Evolutionary conservation across 2,329 filamentous ascomycete genomes (phyloP), one percentile per base, ranked within the genome.

Genomic region (Teratosphaeria epicoccoides): DNA sequence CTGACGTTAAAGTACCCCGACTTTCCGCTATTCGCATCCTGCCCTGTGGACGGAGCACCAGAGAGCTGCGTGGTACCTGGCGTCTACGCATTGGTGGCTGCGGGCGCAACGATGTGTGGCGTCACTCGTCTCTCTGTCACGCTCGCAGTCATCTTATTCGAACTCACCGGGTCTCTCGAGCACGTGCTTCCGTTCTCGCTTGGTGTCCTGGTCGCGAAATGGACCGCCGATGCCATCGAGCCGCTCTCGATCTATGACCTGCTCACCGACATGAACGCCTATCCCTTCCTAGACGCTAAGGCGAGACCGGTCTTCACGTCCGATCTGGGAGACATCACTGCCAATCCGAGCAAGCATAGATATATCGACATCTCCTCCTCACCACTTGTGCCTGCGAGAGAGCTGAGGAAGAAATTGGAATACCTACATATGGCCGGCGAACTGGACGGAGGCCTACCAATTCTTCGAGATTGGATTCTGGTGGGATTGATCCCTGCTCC

Each of bases 231-330:
- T 70, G 90, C 89, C 3, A 81, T 98, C 49, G 93, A 98, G 68
- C 93, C 91, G 14, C 78, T 88, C 49, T 95, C 88, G 68, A 96
- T 98, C 56, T 97, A 96, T 66, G 93, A 97, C 65, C 79, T 97
- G 10, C 76, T 97, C 17, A 97, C 90, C 0, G 89, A 93, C 66
- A 91, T 98, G 85, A 97, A 98, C 69, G 86, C 88, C 2, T 98
- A 97, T 59, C 93, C 93, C 0, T 96, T 94, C 72, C 79, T 98
- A n/a, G 89, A 95, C 70, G 95, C 94, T 71, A 97, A 96, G 68
- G 81, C 90, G 55, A 89, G 94, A 59, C 90, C 91, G 1, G 77
- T 94, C 17, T 95, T 96, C 67, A 95, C 90, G 0, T 84, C 86
- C 0, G 86, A 94, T 50, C 77, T 98, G 0, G 86, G 83, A 12